These are phyloP conservation scores for Maudiozyma serrabonitensis DNA, from an alignment of 805 yeast genomes.

Conservation along the genomic window DNA sequence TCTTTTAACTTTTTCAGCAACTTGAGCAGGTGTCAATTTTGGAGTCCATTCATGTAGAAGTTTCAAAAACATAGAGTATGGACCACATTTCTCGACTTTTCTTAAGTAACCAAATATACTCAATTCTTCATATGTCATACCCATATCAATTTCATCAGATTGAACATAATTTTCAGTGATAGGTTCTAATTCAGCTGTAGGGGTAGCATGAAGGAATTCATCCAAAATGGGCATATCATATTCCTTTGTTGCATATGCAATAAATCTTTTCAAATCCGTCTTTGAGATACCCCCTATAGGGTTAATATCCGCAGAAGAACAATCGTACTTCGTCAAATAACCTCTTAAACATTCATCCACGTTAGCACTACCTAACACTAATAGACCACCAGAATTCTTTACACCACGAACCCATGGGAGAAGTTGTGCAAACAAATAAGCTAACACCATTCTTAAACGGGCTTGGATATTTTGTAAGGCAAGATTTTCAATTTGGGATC, in stretches of 20 bases:
- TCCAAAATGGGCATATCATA: constrained; percentile 70
- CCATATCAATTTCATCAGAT: constrained; percentile 97
- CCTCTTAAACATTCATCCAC: constrained; percentile 97
- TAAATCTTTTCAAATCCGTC: constrained; percentile 80
- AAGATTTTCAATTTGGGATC: constrained; percentile 80
- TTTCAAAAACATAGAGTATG: constrained; percentile 87
- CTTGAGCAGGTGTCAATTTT: constrained; percentile 66
- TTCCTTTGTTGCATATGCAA: constrained; percentile 59
- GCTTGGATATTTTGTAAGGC: constrained; percentile 97
- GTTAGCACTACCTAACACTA: constrained; percentile 92
- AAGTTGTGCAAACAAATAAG: constrained; percentile 87
- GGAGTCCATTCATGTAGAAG: constrained; percentile 90
- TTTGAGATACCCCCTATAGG: constrained; percentile 99
- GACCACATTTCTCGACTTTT: constrained; percentile 92
- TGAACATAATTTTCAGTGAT: constrained; percentile 87
- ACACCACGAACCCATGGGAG: constrained; percentile 88
- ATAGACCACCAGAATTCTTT: constrained; percentile 51
- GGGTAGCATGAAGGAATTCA: constrained; percentile 81
- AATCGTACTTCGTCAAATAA: constrained; percentile 90
- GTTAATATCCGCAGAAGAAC: constrained; percentile 93
- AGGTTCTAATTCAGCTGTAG: constrained; percentile 97
- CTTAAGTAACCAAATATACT: constrained; percentile 84
- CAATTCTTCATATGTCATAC: constrained; percentile 91
- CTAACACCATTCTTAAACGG: constrained; percentile 85
- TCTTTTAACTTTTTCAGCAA: constrained; percentile 85